Percentiles rank a stretch among this genome's conserved stretches.
phyloP scores from a whole-genome alignment of 192 early-diverging fungal genomes.

The Coemansia guatemalensis region DNA sequence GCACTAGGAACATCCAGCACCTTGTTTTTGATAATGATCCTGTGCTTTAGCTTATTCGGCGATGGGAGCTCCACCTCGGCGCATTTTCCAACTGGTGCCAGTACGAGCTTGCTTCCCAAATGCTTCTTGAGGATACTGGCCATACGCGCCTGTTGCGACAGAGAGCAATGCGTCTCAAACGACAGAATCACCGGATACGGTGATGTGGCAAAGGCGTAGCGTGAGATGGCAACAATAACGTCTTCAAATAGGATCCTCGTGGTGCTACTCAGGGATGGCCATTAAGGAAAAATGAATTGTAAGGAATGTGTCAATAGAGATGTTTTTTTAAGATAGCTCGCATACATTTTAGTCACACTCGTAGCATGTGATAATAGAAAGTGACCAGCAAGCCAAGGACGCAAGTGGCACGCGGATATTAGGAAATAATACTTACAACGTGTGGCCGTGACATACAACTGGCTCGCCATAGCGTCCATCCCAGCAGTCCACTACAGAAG shows the following conservation, averaged over 20 bases:
- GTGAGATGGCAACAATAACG: conserved; percentile 76
- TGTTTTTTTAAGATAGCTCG: neutral
- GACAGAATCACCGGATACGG: conserved; percentile 84
- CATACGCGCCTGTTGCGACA: conserved; percentile 73
- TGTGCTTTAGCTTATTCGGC: conserved; percentile 65
- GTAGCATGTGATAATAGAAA: conserved; percentile 6
- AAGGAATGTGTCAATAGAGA: neutral
- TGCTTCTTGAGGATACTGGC: conserved; percentile 65
- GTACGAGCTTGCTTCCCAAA: conserved; percentile 69
- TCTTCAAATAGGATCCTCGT: conserved; percentile 78
- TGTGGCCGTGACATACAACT: conserved; percentile 80
- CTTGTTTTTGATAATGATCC: conserved; percentile 77
- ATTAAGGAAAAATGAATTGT: neutral
- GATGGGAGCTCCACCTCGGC: conserved; percentile 60
- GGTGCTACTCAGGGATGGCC: conserved; percentile 54
- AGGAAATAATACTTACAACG: conserved; percentile 58
- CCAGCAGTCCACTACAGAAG: conserved; percentile 80
- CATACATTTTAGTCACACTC: neutral
- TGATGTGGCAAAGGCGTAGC: conserved; percentile 83
- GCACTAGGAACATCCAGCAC: conserved; percentile 24
- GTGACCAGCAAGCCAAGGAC: neutral
- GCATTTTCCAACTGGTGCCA: conserved; percentile 33
- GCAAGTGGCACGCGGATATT: neutral
- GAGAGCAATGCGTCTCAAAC: conserved; percentile 78
- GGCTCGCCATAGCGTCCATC: conserved; percentile 79